Evolutionary conservation across 2,329 filamentous ascomycete genomes (phyloP).

Genomic region (Ophiostoma tasmaniense): DNA sequence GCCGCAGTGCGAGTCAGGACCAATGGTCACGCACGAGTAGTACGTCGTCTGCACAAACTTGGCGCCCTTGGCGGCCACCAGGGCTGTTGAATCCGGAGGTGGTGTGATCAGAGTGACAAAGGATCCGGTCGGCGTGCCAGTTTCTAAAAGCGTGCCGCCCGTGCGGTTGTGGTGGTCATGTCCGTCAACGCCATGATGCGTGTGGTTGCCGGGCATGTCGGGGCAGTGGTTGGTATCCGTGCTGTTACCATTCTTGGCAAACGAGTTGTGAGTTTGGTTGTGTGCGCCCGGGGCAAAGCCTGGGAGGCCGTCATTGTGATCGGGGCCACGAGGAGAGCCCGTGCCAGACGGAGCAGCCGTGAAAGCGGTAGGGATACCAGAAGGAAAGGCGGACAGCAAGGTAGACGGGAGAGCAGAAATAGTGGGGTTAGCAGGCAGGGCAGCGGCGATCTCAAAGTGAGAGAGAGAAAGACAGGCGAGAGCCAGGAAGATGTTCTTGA

Average conservation of each 20-base stretch:
- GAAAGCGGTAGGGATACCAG: background rate
- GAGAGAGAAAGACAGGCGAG: background rate
- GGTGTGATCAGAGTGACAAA: slow-evolving; percentile 16
- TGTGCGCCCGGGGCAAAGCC: background rate
- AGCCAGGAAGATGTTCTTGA: background rate
- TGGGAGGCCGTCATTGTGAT: background rate
- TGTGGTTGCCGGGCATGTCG: slow-evolving; percentile 1
- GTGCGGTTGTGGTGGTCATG: background rate
- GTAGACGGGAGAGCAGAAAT: background rate
- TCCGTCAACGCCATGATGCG: background rate
- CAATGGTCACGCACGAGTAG: slow-evolving; percentile 30
- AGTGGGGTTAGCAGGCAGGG: background rate
- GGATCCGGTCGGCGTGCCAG: background rate
- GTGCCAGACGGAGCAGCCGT: background rate
- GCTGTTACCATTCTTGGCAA: background rate
- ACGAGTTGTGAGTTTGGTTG: background rate
- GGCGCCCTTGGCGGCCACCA: slow-evolving; percentile 11
- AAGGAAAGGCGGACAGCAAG: background rate
- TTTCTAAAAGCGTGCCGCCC: too few species aligned
- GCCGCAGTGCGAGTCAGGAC: slow-evolving; percentile 30
- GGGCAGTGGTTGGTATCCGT: background rate
- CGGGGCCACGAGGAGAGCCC: background rate
- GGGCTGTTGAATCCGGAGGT: background rate
- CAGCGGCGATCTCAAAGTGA: background rate
- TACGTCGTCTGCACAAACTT: slow-evolving; percentile 33